Evolutionary conservation across 202 grass and related monocot genomes (phyloP).

Genomic region (Digitaria exilis): DNA sequence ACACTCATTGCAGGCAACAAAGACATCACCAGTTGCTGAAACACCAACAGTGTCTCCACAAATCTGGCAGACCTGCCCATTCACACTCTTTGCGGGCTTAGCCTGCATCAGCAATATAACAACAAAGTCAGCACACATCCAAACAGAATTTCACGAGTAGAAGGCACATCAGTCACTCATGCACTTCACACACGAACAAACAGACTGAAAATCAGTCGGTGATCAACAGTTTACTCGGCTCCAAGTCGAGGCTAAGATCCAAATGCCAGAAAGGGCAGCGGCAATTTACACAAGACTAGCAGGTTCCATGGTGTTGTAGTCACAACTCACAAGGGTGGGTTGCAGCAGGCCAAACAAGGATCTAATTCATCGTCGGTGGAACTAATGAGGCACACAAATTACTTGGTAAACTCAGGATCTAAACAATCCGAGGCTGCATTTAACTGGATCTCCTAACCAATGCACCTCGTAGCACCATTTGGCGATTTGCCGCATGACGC

Average conservation of each 20-base stretch:
- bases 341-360: neutral
- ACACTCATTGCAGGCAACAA: constrained; percentile 99
- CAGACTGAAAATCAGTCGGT: neutral
- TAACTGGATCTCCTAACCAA: neutral
- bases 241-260: neutral
- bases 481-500: neutral
- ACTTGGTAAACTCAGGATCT: neutral
- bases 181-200: neutral
- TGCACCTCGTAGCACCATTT: neutral
- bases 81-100: constrained; percentile 56
- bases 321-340: neutral
- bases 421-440: neutral
- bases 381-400: neutral
- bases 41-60: constrained; percentile 81
- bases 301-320: neutral
- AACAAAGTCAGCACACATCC: constrained; percentile 32
- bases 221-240: neutral
- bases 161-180: neutral
- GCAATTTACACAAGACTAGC: neutral
- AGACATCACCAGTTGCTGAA: constrained; percentile 71
- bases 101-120: constrained; percentile 53
- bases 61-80: constrained; percentile 88
- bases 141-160: constrained; percentile 12
- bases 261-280: neutral
- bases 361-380: neutral